Percentiles rank a stretch among this genome's conserved stretches.
Conservation (phyloP, 306 rosid species). For the Notholithocarpus densiflorus region DNA sequence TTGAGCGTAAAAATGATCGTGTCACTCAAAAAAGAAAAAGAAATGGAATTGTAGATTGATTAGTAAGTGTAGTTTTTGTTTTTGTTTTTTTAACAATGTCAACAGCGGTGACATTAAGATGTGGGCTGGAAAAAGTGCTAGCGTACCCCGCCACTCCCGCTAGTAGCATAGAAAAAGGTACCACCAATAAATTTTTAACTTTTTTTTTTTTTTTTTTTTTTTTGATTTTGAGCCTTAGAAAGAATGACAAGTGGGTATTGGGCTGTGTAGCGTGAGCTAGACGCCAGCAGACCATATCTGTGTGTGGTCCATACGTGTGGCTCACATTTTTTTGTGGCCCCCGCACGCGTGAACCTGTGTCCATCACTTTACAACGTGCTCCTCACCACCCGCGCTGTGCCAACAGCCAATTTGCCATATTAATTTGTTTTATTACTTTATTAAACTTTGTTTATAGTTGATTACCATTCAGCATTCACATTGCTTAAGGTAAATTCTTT, state of each 20-base stretch:
- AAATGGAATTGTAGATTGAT: too few species aligned
- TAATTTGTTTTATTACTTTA: background rate
- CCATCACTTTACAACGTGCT: conserved; percentile 31
- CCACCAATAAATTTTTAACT: conserved; percentile 2
- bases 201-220: background rate
- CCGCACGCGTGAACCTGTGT: conserved; percentile 36
- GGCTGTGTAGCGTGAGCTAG: conserved; percentile 22
- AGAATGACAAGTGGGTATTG: background rate
- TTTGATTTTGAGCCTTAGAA: background rate
- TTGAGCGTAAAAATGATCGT: accelerated
- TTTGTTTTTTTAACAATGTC: background rate
- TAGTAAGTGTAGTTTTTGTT: background rate
- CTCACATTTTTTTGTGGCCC: conserved; percentile 27
- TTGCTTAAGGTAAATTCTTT: too few species aligned
- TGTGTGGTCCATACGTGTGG: conserved; percentile 32
- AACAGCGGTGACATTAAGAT: conserved; percentile 21
- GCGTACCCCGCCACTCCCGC: conserved; percentile 28
- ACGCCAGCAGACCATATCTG: conserved; percentile 29
- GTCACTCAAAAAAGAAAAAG: too few species aligned
- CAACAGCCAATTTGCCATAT: background rate
- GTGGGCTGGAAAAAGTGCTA: conserved; percentile 26
- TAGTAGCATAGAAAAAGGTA: conserved; percentile 18
- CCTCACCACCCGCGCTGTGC: conserved; percentile 7
- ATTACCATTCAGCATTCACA: too few species aligned
- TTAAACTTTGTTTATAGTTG: too few species aligned